These are phyloP conservation scores for Pulveroboletus sp. DNA, from an alignment of 768 basidiomycete genomes.

Conservation along the genomic window DNA sequence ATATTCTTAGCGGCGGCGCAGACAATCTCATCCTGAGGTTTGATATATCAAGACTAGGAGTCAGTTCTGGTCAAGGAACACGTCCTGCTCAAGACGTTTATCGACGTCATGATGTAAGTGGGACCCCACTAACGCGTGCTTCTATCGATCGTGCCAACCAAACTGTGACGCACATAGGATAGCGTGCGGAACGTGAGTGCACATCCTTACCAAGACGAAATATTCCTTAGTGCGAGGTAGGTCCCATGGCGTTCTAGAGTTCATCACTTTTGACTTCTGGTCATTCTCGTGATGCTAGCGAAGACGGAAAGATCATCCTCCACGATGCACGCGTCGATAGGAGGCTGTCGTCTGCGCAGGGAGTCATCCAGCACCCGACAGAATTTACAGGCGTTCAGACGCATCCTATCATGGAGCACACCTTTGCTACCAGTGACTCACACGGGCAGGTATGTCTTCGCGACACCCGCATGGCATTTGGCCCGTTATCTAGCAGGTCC, in stretches of 20 bases:
- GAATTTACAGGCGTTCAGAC: constrained; percentile 64
- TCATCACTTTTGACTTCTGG: constrained; percentile 15
- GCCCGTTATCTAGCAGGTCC: constrained; percentile 40
- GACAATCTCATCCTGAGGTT: constrained; percentile 50
- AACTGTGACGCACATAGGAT: constrained; percentile 40
- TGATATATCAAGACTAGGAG: constrained; percentile 40
- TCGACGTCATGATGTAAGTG: constrained; percentile 30
- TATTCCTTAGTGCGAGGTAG: constrained; percentile 68
- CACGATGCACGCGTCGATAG: constrained; percentile 51
- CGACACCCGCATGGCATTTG: constrained; percentile 72
- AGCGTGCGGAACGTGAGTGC: constrained; percentile 61
- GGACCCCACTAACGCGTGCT: constrained; percentile 4
- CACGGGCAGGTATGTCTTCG: constrained; percentile 59
- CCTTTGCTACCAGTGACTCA: constrained; percentile 63
- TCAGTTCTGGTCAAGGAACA: constrained; percentile 6
- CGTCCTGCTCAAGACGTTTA: constrained; percentile 24
- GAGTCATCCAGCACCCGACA: constrained; percentile 45
- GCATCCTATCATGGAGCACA: constrained; percentile 62
- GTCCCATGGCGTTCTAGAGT: constrained; percentile 14
- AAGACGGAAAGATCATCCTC: constrained; percentile 63
- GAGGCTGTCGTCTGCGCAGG: constrained; percentile 38
- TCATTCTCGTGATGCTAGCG: constrained; percentile 38
- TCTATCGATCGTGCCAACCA: constrained; percentile 19
- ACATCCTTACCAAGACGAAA: constrained; percentile 62
- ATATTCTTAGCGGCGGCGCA: constrained; percentile 46